Conservation (phyloP, 2,329 filamentous ascomycete genomes). For the Paraphaeosphaeria minitans region DNA sequence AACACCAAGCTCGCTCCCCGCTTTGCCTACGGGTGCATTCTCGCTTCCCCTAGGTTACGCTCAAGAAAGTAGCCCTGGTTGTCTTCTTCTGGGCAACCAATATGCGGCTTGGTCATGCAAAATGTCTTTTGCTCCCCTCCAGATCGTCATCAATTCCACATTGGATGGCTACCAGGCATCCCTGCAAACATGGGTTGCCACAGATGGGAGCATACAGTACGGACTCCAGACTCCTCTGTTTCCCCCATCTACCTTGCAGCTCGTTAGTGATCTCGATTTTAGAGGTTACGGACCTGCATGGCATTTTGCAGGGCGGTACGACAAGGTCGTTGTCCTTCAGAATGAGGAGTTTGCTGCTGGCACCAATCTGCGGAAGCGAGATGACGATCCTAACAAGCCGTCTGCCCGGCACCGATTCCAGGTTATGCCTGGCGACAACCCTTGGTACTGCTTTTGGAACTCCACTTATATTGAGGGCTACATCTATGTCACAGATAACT, state of each 20-base stretch:
- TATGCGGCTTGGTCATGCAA: constrained; percentile 59
- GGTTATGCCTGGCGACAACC: constrained; percentile 61
- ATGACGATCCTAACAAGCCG: constrained; percentile 22
- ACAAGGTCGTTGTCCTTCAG: constrained; percentile 66
- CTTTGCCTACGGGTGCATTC: constrained; percentile 58
- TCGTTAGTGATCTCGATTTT: constrained; percentile 64
- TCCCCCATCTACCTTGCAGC: constrained; percentile 54
- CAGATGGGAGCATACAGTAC: constrained; percentile 57
- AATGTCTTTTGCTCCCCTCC: constrained; percentile 42
- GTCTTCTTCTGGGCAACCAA: constrained; percentile 53
- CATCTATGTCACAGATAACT: constrained; percentile 64
- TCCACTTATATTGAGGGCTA: constrained; percentile 69
- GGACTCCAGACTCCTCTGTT: constrained; percentile 65
- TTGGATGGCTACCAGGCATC: constrained; percentile 23
- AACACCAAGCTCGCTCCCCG: constrained; percentile 50
- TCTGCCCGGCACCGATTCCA: constrained; percentile 48
- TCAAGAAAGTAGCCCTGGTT: constrained; percentile 56
- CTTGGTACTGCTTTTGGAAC: constrained; percentile 76
- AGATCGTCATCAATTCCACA: constrained; percentile 31
- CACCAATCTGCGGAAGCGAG: constrained; percentile 25
- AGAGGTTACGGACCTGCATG: constrained; percentile 64
- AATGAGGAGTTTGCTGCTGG: constrained; percentile 44
- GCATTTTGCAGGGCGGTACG: constrained; percentile 66
- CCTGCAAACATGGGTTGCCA: constrained; percentile 31
- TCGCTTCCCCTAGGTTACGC: constrained; percentile 54